These are phyloP conservation scores for Camellia sinensis DNA, from an alignment of 148 eudicot genomes.

Conservation along the genomic window DNA sequence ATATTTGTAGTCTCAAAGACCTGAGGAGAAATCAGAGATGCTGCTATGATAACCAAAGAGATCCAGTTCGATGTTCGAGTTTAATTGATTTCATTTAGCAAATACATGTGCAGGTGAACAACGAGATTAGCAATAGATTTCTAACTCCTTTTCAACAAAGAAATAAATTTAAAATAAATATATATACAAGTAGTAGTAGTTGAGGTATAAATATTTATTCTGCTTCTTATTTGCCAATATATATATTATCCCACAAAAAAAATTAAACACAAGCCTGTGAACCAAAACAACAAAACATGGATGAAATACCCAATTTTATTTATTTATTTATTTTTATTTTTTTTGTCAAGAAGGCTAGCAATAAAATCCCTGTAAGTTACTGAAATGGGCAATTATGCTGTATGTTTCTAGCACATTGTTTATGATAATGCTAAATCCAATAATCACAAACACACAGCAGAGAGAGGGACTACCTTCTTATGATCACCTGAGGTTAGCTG, in stretches of 20 bases:
- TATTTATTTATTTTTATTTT: neutral
- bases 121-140: no score
- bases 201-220: no score
- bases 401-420: neutral
- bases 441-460: neutral
- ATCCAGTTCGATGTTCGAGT: no score
- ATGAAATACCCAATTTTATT: neutral
- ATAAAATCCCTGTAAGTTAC: neutral
- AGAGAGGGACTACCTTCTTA: constrained; percentile 39
- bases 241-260: no score
- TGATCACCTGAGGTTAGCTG: constrained; percentile 56
- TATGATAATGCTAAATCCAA: neutral
- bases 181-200: no score
- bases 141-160: no score
- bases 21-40: neutral
- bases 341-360: neutral
- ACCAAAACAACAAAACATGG: neutral
- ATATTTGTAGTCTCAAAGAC: neutral
- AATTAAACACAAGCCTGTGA: no score
- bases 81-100: no score
- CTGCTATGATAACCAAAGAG: neutral
- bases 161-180: no score
- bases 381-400: neutral
- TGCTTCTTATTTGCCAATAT: no score
- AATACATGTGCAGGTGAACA: no score